Percentiles rank a stretch among this genome's conserved stretches.
phyloP scores from a whole-genome alignment of 495 filamentous ascomycete genomes.

The Aspergillus baeticus region DNA sequence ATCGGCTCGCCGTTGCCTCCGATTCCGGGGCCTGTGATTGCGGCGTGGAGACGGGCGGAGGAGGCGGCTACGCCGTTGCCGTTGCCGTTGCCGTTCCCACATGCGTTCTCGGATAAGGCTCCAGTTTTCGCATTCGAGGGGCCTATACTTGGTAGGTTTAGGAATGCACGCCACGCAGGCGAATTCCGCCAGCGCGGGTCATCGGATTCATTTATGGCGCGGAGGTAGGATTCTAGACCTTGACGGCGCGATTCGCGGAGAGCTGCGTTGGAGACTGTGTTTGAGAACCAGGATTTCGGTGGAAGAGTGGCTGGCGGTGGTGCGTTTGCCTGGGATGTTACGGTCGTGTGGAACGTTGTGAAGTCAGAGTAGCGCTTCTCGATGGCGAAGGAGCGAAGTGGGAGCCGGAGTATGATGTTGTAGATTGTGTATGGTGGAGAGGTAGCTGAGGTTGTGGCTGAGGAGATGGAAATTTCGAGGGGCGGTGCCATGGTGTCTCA shows the following conservation, averaged over 20 bases:
- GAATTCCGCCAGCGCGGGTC: slow-evolving; percentile 87
- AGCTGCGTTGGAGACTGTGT: slow-evolving; percentile 70
- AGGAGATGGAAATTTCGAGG: slow-evolving; percentile 79
- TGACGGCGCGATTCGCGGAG: slow-evolving; percentile 77
- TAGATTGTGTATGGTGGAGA: slow-evolving; percentile 85
- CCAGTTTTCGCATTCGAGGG: too few species aligned
- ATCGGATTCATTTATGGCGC: slow-evolving; percentile 69
- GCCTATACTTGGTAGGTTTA: slow-evolving; percentile 66
- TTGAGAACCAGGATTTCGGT: slow-evolving; percentile 80
- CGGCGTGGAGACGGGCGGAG: slow-evolving; percentile 38
- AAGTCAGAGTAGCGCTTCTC: slow-evolving; percentile 97
- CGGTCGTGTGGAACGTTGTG: slow-evolving; percentile 65
- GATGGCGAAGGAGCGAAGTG: slow-evolving; percentile 82
- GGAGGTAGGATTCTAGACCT: slow-evolving; percentile 79
- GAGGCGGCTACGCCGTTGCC: slow-evolving; percentile 40
- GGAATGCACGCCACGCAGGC: slow-evolving; percentile 78
- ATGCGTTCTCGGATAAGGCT: neutral
- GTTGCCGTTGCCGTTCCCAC: neutral
- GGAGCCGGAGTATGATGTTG: slow-evolving; percentile 84
- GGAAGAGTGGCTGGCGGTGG: slow-evolving; percentile 69
- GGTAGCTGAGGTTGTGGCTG: slow-evolving; percentile 59
- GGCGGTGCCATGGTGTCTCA: slow-evolving; percentile 62
- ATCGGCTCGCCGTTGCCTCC: slow-evolving; percentile 45
- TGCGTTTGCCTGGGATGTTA: slow-evolving; percentile 60
- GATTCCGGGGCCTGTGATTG: slow-evolving; percentile 41